phyloP scores from a whole-genome alignment of 371 early-diverging fungal species.

The Mucor piriformis region DNA sequence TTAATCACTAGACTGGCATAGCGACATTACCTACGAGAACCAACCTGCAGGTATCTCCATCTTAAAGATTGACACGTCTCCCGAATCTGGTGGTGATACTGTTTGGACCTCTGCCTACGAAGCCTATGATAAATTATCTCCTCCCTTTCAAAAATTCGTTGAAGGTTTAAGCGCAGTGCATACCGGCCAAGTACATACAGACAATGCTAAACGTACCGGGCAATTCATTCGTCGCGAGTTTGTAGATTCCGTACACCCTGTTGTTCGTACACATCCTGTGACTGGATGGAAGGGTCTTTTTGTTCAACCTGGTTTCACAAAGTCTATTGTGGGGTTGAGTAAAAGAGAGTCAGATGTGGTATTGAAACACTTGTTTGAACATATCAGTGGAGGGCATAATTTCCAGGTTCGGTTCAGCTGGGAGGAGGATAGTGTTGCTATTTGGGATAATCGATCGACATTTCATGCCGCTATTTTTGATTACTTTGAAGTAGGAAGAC shows the following conservation, averaged over 20 bases:
- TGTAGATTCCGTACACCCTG: conserved; percentile 52
- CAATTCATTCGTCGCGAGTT: conserved; percentile 45
- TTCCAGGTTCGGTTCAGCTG: conserved; percentile 69
- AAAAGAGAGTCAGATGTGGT: conserved; percentile 55
- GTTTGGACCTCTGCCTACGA: conserved; percentile 62
- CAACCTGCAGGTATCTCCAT: conserved; percentile 62
- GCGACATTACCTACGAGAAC: conserved; percentile 64
- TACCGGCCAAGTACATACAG: conserved; percentile 45
- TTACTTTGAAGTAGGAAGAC: conserved; percentile 16
- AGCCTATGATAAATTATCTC: conserved; percentile 62
- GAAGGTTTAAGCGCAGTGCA: conserved; percentile 66
- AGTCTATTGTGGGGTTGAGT: conserved; percentile 51
- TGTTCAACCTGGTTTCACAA: conserved; percentile 63
- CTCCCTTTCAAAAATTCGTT: conserved; percentile 54
- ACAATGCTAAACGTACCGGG: conserved; percentile 37
- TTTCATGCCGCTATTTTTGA: conserved; percentile 45
- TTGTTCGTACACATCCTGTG: conserved; percentile 68
- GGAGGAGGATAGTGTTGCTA: conserved; percentile 58
- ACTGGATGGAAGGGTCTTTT: conserved; percentile 69
- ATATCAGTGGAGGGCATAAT: conserved; percentile 53
- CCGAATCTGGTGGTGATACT: conserved; percentile 66
- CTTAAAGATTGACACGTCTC: conserved; percentile 55
- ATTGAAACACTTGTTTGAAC: conserved; percentile 38
- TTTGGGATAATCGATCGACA: conserved; percentile 65
- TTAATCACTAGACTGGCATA: conserved; percentile 45